A percentile compares a stretch with the other conserved stretches of the same genome.
Conservation (phyloP, 1,284 basidiomycete species). For the Ceratobasidium sp. region DNA sequence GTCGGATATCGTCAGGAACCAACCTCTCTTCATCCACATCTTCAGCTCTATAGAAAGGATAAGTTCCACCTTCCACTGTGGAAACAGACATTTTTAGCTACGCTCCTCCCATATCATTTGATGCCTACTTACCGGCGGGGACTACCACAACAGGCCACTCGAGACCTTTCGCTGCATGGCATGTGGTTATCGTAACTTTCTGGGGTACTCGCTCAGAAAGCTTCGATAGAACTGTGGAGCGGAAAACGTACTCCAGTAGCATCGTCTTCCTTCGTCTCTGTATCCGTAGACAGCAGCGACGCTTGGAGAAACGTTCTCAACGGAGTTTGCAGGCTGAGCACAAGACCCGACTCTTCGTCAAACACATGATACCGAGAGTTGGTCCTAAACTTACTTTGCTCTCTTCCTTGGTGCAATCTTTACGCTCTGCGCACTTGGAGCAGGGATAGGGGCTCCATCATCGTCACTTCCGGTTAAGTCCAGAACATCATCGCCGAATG, state of each 20-base stretch:
- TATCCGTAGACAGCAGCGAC: slow-evolving; percentile 85
- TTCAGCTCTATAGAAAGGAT: slow-evolving; percentile 82
- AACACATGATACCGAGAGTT: not conserved
- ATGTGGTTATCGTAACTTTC: slow-evolving; percentile 89
- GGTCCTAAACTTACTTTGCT: slow-evolving; percentile 4
- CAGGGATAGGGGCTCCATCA: slow-evolving; percentile 7
- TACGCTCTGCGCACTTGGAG: slow-evolving; percentile 3
- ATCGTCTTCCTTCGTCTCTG: slow-evolving; percentile 67
- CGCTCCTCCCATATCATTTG: not conserved
- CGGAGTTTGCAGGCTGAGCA: slow-evolving; percentile 61
- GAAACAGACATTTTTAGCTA: not conserved
- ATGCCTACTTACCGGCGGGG: slow-evolving; percentile 64
- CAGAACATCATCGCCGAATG: slow-evolving; percentile 35
- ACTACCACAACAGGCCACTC: slow-evolving; percentile 65
- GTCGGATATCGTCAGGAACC: slow-evolving; percentile 41
- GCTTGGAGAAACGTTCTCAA: slow-evolving; percentile 83
- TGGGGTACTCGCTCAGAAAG: slow-evolving; percentile 46
- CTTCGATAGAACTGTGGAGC: not conserved
- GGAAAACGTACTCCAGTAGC: slow-evolving; percentile 59
- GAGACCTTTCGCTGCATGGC: slow-evolving; percentile 89
- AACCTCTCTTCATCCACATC: slow-evolving; percentile 85
- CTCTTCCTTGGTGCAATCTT: slow-evolving; percentile 16
- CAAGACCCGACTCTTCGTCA: not conserved
- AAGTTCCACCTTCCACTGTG: slow-evolving; percentile 59
- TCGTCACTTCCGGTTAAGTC: slow-evolving; percentile 44